phyloP scores from a whole-genome alignment of 345 rosid genomes.

The Aurinia saxatilis region DNA sequence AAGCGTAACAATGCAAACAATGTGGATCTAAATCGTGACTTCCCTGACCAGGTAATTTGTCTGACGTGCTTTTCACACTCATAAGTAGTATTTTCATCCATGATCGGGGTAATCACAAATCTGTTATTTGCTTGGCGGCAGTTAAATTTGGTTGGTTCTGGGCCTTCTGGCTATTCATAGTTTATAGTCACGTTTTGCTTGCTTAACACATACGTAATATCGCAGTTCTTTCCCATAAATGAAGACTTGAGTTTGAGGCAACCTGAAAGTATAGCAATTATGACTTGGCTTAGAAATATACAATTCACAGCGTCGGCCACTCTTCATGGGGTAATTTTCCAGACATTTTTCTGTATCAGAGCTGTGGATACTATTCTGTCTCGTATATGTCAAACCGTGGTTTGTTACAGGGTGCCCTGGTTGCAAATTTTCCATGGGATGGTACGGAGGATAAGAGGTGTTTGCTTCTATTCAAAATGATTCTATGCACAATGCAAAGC shows the following conservation, averaged over 20 bases:
- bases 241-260: conserved; percentile 53
- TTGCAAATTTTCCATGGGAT: conserved; percentile 99
- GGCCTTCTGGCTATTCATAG: not conserved
- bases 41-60: conserved; percentile 86
- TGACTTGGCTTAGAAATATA: conserved; percentile 71
- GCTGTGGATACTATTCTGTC: not conserved
- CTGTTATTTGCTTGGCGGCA: not conserved
- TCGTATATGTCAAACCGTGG: not conserved
- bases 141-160: conserved; percentile 5
- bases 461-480: conserved; percentile 9
- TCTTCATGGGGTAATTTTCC: conserved; percentile 75
- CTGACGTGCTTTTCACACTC: conserved; percentile 11
- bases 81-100: not conserved
- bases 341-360: not conserved
- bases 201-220: conserved; percentile 8
- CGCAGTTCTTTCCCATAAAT: conserved; percentile 70
- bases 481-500: not conserved
- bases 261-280: conserved; percentile 86
- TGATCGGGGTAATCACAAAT: not conserved
- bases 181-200: not conserved
- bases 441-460: conserved; percentile 75
- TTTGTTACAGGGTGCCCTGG: conserved; percentile 79
- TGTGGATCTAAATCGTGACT: conserved; percentile 91
- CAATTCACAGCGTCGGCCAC: conserved; percentile 83
- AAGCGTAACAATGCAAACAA: conserved; percentile 76